Conservation (phyloP, 768 basidiomycete species). For the Russula lepida region DNA sequence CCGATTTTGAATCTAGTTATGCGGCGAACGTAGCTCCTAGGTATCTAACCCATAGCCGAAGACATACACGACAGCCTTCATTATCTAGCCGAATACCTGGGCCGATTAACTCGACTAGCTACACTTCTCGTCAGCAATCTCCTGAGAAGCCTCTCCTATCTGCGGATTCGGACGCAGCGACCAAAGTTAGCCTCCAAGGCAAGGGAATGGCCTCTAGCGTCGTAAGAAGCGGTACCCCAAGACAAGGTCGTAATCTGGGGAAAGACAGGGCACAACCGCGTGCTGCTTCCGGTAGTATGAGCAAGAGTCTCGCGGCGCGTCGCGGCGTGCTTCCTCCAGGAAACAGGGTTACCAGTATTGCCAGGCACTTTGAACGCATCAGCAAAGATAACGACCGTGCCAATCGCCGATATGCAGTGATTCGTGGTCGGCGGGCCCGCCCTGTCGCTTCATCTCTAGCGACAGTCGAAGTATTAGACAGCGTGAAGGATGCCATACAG, state of each 20-base stretch:
- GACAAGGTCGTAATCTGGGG: conserved; percentile 27
- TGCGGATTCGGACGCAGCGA: conserved; percentile 22
- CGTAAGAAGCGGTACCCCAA: conserved; percentile 31
- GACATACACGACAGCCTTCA: conserved; percentile 35
- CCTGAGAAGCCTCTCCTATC: conserved; percentile 54
- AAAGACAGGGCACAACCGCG: conserved; percentile 39
- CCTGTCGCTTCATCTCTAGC: conserved; percentile 86
- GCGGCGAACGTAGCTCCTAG: conserved; percentile 85
- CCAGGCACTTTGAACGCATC: conserved; percentile 85
- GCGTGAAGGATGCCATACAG: conserved; percentile 82
- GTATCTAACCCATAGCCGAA: conserved; percentile 46
- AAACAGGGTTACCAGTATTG: conserved; percentile 77
- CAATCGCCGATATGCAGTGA: conserved; percentile 75
- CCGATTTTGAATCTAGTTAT: conserved; percentile 88
- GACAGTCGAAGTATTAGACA: conserved; percentile 81
- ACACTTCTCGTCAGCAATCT: conserved; percentile 56
- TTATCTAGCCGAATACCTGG: conserved; percentile 42
- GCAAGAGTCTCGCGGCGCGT: conserved; percentile 45
- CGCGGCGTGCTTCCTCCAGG: conserved; percentile 42
- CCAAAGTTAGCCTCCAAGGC: conserved; percentile 30
- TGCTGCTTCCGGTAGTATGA: conserved; percentile 32
- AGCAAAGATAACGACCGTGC: conserved; percentile 64
- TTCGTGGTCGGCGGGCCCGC: conserved; percentile 77
- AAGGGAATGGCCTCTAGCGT: conserved; percentile 27
- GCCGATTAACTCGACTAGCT: conserved; percentile 42